phyloP scores from a whole-genome alignment of 306 rosid genomes.

The Leucaena leucocephala region DNA sequence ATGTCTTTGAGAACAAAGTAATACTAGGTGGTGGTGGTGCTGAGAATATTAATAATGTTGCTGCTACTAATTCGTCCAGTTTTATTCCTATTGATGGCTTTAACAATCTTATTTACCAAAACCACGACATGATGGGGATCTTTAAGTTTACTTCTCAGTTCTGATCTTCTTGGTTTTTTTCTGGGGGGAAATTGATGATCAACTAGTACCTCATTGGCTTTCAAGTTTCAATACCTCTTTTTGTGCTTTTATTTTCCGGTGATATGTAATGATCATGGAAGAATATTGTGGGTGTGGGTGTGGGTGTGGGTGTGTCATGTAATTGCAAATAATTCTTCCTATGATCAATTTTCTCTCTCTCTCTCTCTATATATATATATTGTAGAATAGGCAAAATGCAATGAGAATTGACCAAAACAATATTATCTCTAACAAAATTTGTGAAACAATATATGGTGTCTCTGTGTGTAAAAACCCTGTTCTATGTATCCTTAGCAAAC shows the following conservation, averaged over 20 bases:
- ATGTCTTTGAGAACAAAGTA: neutral
- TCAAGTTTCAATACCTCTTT: neutral
- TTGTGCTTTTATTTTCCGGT: neutral
- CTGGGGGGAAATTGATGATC: neutral
- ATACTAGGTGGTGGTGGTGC: neutral
- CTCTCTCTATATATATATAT: too few species aligned
- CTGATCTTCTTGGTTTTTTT: neutral
- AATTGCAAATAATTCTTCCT: neutral
- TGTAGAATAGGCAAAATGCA: neutral
- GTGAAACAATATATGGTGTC: neutral
- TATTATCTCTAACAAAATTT: too few species aligned
- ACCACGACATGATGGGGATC: conserved; percentile 22
- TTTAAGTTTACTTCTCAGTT: conserved; percentile 18
- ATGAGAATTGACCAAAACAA: neutral
- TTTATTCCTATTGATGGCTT: neutral
- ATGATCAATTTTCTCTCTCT: neutral
- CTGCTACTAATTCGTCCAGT: conserved; percentile 13
- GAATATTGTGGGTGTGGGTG: neutral
- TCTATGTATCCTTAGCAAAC: neutral
- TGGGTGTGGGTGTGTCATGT: neutral
- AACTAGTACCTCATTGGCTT: conserved; percentile 17
- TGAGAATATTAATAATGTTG: neutral
- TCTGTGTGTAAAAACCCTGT: neutral
- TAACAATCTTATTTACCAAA: conserved; percentile 23
- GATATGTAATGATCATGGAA: neutral